A percentile compares a stretch with the other conserved stretches of the same genome.
Conservation (phyloP, 495 filamentous ascomycete species). For the Gamarada debralockiae region DNA sequence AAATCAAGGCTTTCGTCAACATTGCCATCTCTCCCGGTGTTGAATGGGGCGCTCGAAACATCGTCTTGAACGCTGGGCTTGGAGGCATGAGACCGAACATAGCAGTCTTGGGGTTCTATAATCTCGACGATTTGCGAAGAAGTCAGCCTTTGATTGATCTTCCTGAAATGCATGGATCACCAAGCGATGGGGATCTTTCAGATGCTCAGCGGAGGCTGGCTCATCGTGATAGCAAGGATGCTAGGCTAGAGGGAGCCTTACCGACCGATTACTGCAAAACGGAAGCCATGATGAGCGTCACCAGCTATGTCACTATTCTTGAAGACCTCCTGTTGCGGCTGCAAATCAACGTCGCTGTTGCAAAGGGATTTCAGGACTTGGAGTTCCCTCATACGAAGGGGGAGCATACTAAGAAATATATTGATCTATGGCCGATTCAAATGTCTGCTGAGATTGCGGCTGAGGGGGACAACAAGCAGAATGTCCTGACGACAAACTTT, state of each 20-base stretch:
- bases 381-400: slow-evolving; percentile 61
- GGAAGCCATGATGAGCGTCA: slow-evolving; percentile 58
- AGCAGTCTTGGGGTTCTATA: slow-evolving; percentile 69
- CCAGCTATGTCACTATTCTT: slow-evolving; percentile 75
- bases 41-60: slow-evolving; percentile 83
- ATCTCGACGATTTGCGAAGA: slow-evolving; percentile 60
- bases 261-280: slow-evolving; percentile 58
- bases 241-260: slow-evolving; percentile 34
- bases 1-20: slow-evolving; percentile 86
- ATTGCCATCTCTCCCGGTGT: slow-evolving; percentile 74
- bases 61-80: slow-evolving; percentile 75
- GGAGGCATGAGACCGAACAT: slow-evolving; percentile 94
- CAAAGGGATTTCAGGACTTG: slow-evolving; percentile 74
- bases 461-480: slow-evolving; percentile 54
- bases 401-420: slow-evolving; percentile 59
- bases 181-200: slow-evolving; percentile 16
- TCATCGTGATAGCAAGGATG: slow-evolving; percentile 36
- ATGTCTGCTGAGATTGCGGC: slow-evolving; percentile 73
- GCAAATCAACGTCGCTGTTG: slow-evolving; percentile 82
- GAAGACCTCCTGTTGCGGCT: slow-evolving; percentile 77
- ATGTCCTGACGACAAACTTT: slow-evolving; percentile 82
- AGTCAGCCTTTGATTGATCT: slow-evolving; percentile 29
- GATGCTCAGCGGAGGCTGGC: slow-evolving; percentile 20
- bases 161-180: slow-evolving; percentile 28
- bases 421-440: slow-evolving; percentile 87